Base-by-base conservation (phyloP, 2,329 filamentous ascomycete genomes). In the Dendryphion nanum region DNA sequence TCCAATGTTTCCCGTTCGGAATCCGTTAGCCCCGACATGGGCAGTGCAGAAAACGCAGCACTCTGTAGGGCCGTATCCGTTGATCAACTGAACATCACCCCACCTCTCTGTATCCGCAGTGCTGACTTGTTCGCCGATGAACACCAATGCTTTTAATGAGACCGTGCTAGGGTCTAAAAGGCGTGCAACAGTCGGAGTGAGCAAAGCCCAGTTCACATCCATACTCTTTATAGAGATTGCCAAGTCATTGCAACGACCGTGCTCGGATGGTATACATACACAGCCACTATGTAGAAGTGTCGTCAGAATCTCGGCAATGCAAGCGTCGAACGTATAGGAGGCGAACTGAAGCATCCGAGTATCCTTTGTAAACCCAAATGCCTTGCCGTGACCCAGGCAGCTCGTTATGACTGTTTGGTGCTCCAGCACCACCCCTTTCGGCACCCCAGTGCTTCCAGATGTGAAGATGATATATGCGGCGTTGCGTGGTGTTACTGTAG, bases 391-490 rank as follows among this genome's bases (percentile, higher is more conserved):
- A 17, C 16, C 10, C 6, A 19, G 15, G 21, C 23, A 28, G 4
- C 12, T 18, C 15, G n/a, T 37, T 32, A 8, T 15, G 19, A 39
- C 7, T n/a, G 5, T 14, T 3, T 6, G 7, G 16, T 39, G 37
- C 6, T 16, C 18, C 6, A 48, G 84, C 20, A 81, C 77, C n/a
- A 80, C 74, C 2, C 76, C 79, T 37, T 77, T 77, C 0, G 76
- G 74, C 31, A 69, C 70, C 35, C 31, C 24, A 18, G 33, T 45
- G 18, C 64, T 48, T 7, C 48, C 44, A 18, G 68, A 69, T 1
- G 72, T 74, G 42, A 82, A 77, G 7, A 30, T 14, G 16, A 39
- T 26, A 28, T 18, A 33, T 10, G 21, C 21, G 10, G 34, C 18
- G 15, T n/a, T 13, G 15, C 15, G 13, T 13, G 29, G 29, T 8